These are phyloP conservation scores for Cordyceps javanica DNA, from an alignment of 2,329 filamentous ascomycete species.

Conservation along the genomic window DNA sequence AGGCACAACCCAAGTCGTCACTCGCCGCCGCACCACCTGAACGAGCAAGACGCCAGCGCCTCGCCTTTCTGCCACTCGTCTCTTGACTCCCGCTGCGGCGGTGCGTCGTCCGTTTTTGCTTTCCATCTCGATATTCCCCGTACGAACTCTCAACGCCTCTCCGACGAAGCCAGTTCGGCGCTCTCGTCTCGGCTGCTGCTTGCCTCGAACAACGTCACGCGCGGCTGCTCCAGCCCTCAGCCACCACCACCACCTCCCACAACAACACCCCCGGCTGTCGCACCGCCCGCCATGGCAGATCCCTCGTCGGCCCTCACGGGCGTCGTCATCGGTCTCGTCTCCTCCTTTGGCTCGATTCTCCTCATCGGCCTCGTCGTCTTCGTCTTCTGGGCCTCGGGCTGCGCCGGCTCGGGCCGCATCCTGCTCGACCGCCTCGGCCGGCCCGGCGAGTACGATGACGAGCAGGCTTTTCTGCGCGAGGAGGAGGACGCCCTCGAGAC, in stretches of 20 bases:
- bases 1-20: neutral
- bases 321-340: constrained; percentile 90
- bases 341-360: constrained; percentile 85
- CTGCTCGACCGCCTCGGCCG: constrained; percentile 88
- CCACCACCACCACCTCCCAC: neutral
- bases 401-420: constrained; percentile 77
- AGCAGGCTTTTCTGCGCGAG: constrained; percentile 87
- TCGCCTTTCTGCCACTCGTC: neutral
- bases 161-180: neutral
- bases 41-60: neutral
- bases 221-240: constrained; percentile 2
- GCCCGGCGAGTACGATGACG: constrained; percentile 95
- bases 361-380: constrained; percentile 82
- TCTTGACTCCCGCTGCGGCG: constrained; percentile 8
- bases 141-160: neutral
- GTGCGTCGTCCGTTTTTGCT: neutral
- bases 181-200: neutral
- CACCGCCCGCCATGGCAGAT: constrained; percentile 16
- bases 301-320: constrained; percentile 55
- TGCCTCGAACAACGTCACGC: neutral
- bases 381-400: constrained; percentile 72
- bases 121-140: neutral
- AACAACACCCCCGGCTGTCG: neutral
- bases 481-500: constrained; percentile 90
- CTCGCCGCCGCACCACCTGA: neutral